These are phyloP conservation scores for Aspergillus avenaceus DNA, from an alignment of 495 filamentous ascomycete species.

Conservation along the genomic window DNA sequence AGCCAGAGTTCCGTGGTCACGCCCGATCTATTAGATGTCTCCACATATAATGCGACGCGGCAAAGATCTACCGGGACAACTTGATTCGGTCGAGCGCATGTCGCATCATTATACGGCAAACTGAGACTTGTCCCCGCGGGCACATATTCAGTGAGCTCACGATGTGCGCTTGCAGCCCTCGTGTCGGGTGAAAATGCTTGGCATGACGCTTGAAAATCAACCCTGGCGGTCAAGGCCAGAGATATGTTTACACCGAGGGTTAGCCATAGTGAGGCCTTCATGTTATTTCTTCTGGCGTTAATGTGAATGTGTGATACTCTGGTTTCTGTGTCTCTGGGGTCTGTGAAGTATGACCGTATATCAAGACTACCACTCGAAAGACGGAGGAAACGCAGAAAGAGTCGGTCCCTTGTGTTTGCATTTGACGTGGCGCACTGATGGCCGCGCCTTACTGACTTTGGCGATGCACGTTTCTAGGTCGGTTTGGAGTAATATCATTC, in stretches of 20 bases:
- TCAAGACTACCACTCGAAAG: too few species aligned
- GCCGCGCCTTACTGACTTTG: too few species aligned
- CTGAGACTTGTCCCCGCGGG: slow-evolving; percentile 33
- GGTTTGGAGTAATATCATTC: too few species aligned
- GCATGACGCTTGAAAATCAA: background rate
- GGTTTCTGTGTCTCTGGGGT: too few species aligned
- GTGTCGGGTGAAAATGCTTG: background rate
- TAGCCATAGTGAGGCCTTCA: background rate
- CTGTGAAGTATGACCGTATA: too few species aligned
- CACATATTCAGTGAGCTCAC: slow-evolving; percentile 19
- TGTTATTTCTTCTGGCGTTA: too few species aligned
- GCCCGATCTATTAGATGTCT: slow-evolving; percentile 38
- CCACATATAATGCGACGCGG: slow-evolving; percentile 42
- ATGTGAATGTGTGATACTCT: too few species aligned
- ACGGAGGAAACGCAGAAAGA: too few species aligned
- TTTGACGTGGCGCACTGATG: too few species aligned
- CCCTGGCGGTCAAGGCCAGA: background rate
- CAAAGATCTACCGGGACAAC: slow-evolving; percentile 37
- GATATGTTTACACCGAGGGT: background rate
- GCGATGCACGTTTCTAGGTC: too few species aligned
- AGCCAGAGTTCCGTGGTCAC: slow-evolving; percentile 51
- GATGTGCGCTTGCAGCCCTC: background rate
- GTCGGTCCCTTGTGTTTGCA: too few species aligned
- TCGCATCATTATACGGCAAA: slow-evolving; percentile 31
- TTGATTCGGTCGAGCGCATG: slow-evolving; percentile 29